Conservation (phyloP, 768 basidiomycete genomes). For the Lepiota brunneoincarnata region DNA sequence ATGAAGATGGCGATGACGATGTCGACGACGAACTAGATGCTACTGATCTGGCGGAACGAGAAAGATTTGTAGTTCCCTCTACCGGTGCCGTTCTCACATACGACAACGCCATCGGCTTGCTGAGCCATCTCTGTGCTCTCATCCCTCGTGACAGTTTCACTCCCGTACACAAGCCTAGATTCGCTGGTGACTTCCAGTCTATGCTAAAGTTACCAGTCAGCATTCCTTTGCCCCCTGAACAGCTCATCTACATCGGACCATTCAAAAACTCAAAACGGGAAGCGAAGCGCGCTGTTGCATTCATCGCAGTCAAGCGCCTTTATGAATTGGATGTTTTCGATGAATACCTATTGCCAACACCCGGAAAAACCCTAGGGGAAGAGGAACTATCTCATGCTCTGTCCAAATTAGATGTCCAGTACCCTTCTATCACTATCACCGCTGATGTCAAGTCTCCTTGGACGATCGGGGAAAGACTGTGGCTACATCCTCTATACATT, state of each 20-base stretch:
- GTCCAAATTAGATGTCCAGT: constrained; percentile 31
- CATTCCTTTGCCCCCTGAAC: constrained; percentile 54
- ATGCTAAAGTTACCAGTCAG: constrained; percentile 65
- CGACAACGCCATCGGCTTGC: constrained; percentile 65
- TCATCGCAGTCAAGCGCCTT: constrained; percentile 69
- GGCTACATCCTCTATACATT: constrained; percentile 60
- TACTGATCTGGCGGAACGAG: constrained; percentile 59
- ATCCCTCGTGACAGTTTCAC: constrained; percentile 76
- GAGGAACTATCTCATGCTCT: constrained; percentile 51
- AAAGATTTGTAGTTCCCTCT: constrained; percentile 67
- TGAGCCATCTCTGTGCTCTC: constrained; percentile 75
- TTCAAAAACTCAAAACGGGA: constrained; percentile 66
- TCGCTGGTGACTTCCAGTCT: constrained; percentile 54
- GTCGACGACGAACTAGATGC: constrained; percentile 44
- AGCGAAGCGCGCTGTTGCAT: constrained; percentile 82
- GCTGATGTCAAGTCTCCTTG: constrained; percentile 67
- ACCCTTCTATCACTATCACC: constrained; percentile 53
- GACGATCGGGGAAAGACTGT: constrained; percentile 52
- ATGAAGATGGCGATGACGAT: constrained; percentile 39
- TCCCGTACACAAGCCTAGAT: constrained; percentile 54
- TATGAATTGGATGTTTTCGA: constrained; percentile 76
- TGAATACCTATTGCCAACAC: constrained; percentile 75
- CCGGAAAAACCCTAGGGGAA: constrained; percentile 44
- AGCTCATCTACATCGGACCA: constrained; percentile 61
- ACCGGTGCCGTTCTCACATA: constrained; percentile 82